phyloP scores from a whole-genome alignment of 1,284 basidiomycete species.

The Vanrija sp. region DNA sequence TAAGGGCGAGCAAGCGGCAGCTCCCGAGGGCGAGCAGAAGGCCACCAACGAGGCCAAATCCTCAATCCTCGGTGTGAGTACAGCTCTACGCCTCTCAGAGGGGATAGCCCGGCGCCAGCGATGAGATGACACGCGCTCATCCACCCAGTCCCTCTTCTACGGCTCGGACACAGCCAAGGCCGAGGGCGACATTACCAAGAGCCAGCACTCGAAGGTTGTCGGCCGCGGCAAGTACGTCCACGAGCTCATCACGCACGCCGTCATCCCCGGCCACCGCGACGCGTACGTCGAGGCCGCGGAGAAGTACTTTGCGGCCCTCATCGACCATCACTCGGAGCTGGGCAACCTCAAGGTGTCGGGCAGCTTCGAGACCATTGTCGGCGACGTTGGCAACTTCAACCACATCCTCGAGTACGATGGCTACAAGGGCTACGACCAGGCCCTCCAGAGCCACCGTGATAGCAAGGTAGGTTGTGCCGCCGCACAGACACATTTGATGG shows the following conservation, averaged over 20 bases:
- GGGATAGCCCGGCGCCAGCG: too few species aligned
- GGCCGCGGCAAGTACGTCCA: constrained; percentile 75
- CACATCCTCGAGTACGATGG: constrained; percentile 88
- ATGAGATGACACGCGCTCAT: constrained; percentile 2
- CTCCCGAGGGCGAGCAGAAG: not conserved
- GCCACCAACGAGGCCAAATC: not conserved
- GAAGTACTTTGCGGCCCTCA: constrained; percentile 72
- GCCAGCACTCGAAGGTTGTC: constrained; percentile 77
- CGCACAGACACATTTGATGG: constrained; percentile 2
- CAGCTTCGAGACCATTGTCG: constrained; percentile 80
- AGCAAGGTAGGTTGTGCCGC: constrained; percentile 24
- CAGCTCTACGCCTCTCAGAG: not conserved
- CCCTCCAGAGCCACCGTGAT: constrained; percentile 16
- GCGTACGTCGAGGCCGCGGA: constrained; percentile 82
- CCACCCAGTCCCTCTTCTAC: constrained; percentile 56
- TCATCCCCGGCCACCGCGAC: constrained; percentile 70
- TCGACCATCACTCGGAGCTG: constrained; percentile 61
- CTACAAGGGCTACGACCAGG: constrained; percentile 71
- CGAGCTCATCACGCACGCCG: constrained; percentile 80
- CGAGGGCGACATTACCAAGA: constrained; percentile 60
- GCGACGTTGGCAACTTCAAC: constrained; percentile 68
- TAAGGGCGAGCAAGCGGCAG: not conserved
- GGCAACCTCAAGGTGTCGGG: constrained; percentile 77
- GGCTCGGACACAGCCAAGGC: constrained; percentile 80
- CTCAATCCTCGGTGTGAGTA: constrained; percentile 5